Conservation (phyloP, 441 rosid species). For the Aquilaria agallochum region DNA sequence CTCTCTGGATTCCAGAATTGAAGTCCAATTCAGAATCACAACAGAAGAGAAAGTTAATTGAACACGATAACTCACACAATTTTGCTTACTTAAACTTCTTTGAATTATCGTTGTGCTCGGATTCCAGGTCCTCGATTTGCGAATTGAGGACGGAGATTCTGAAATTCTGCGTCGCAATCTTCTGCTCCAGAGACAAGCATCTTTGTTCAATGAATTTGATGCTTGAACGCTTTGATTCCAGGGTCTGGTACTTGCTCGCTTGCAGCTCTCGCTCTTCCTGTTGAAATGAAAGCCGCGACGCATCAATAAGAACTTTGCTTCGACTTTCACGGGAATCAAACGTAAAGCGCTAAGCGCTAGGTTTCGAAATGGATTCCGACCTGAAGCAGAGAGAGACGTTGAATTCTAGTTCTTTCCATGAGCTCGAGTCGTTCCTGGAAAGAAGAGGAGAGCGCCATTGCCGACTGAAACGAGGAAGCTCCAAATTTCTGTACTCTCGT, state of each 20-base stretch:
- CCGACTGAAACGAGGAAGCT: neutral
- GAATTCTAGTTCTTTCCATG: slow-evolving; percentile 58
- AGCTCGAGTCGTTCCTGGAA: slow-evolving; percentile 64
- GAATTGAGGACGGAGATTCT: slow-evolving; percentile 50
- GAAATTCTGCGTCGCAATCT: slow-evolving; percentile 46
- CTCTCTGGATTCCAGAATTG: slow-evolving; percentile 28
- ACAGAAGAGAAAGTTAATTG: too few species aligned
- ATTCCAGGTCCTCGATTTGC: slow-evolving; percentile 34
- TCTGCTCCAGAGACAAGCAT: slow-evolving; percentile 49
- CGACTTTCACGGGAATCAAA: slow-evolving; percentile 14
- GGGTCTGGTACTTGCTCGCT: slow-evolving; percentile 34
- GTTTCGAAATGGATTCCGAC: slow-evolving; percentile 16
- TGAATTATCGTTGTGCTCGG: slow-evolving; percentile 26
- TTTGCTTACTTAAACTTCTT: slow-evolving; percentile 35
- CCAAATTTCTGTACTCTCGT: neutral
- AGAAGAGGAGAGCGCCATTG: slow-evolving; percentile 66
- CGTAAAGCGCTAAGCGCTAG: neutral
- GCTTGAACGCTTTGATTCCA: slow-evolving; percentile 37
- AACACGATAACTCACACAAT: too few species aligned
- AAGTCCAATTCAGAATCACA: neutral
- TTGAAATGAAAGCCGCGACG: slow-evolving; percentile 4
- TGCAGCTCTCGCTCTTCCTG: slow-evolving; percentile 74
- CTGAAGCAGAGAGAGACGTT: slow-evolving; percentile 62
- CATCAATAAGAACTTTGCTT: neutral
- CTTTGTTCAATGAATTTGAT: slow-evolving; percentile 42